Evolutionary conservation across 2,329 filamentous ascomycete species (phyloP).

Genomic region (Aspergillus aculeatinus): DNA sequence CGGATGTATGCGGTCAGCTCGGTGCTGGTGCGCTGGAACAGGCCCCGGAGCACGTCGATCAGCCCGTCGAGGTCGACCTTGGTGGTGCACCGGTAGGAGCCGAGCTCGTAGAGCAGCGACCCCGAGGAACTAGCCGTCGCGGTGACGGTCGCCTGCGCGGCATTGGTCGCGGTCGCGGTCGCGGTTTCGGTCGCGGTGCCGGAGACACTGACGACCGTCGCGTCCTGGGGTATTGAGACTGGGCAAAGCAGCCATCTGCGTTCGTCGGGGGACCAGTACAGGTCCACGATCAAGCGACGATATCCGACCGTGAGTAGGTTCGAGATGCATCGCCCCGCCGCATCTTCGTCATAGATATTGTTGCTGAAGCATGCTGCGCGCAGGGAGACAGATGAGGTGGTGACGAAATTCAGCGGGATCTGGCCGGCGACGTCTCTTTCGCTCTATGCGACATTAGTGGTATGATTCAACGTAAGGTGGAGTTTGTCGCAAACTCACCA

Average conservation of each 20-base stretch:
- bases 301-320: constrained; percentile 63
- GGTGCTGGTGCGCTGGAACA: constrained; percentile 54
- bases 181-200: constrained; percentile 22
- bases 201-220: constrained; percentile 22
- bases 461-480: neutral
- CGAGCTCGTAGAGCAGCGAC: constrained; percentile 47
- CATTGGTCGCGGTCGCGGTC: constrained; percentile 22
- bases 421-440: constrained; percentile 60
- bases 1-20: constrained; percentile 56
- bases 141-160: constrained; percentile 24
- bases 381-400: constrained; percentile 56
- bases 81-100: constrained; percentile 57
- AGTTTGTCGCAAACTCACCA: constrained; percentile 30
- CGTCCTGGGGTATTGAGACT: constrained; percentile 48
- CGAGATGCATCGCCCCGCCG: constrained; percentile 58
- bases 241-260: constrained; percentile 62
- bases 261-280: constrained; percentile 62
- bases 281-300: constrained; percentile 57
- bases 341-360: constrained; percentile 53
- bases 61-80: constrained; percentile 53
- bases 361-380: constrained; percentile 59
- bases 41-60: constrained; percentile 52
- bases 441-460: constrained; percentile 45
- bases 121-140: constrained; percentile 25
- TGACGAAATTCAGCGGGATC: constrained; percentile 64